phyloP scores from a whole-genome alignment of 2,329 filamentous ascomycete species.

The Neofusicoccum sp. region DNA sequence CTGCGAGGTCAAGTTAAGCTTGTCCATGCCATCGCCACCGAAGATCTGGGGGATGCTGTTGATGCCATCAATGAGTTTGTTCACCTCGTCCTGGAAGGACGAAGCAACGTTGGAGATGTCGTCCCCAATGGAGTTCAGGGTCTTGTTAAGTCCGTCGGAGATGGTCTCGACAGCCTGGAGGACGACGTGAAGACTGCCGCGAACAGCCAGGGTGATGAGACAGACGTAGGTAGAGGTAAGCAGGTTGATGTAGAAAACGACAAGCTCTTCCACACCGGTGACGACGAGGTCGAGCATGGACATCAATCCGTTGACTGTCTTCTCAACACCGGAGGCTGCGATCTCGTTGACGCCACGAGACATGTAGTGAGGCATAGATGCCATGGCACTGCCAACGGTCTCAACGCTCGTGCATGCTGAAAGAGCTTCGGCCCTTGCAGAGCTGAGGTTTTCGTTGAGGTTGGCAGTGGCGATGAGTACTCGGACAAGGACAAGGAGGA shows the following conservation, averaged over 20 bases:
- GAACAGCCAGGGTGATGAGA: slow-evolving; percentile 79
- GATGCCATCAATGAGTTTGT: slow-evolving; percentile 41
- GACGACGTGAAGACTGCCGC: slow-evolving; percentile 74
- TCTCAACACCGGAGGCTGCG: slow-evolving; percentile 77
- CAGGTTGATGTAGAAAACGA: slow-evolving; percentile 91
- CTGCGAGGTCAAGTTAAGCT: slow-evolving; percentile 66
- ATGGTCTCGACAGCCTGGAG: slow-evolving; percentile 64
- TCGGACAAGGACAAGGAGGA: slow-evolving; percentile 81
- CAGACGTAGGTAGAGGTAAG: slow-evolving; percentile 89
- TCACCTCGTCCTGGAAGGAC: slow-evolving; percentile 55
- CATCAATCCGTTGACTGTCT: slow-evolving; percentile 78
- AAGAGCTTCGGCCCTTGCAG: slow-evolving; percentile 79
- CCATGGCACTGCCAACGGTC: slow-evolving; percentile 90
- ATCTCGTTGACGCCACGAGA: slow-evolving; percentile 85
- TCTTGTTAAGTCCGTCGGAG: slow-evolving; percentile 62
- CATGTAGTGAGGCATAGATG: slow-evolving; percentile 97
- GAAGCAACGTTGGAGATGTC: slow-evolving; percentile 57
- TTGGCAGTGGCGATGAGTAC: slow-evolving; percentile 74
- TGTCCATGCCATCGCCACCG: slow-evolving; percentile 50
- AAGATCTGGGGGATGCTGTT: slow-evolving; percentile 42
- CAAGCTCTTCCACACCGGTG: slow-evolving; percentile 81
- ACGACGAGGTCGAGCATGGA: slow-evolving; percentile 76
- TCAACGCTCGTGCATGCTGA: slow-evolving; percentile 91
- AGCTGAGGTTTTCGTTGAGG: slow-evolving; percentile 72
- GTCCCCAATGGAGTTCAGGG: slow-evolving; percentile 60